phyloP scores from a whole-genome alignment of 768 basidiomycete genomes.

The Lepiota venenata region DNA sequence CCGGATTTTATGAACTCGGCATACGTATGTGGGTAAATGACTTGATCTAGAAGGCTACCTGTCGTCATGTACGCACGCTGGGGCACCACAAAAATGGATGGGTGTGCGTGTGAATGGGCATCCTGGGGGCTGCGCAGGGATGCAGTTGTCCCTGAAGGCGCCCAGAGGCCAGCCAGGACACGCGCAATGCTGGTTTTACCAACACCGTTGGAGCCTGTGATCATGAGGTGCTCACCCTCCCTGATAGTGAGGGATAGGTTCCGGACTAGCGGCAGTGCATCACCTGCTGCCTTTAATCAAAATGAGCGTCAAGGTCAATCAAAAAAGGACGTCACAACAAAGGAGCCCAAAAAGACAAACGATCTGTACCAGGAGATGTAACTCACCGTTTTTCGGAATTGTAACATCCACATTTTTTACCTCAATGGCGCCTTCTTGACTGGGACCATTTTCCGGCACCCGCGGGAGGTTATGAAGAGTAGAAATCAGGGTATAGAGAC shows the following conservation, averaged over 20 bases:
- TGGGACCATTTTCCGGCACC: slow-evolving; percentile 32
- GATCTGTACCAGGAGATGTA: not conserved
- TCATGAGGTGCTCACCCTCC: slow-evolving; percentile 85
- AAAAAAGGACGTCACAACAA: not conserved
- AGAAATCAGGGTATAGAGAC: slow-evolving; percentile 85
- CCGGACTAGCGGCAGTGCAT: slow-evolving; percentile 49
- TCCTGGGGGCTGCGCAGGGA: slow-evolving; percentile 17
- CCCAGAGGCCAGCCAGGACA: slow-evolving; percentile 89
- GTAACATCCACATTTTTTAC: slow-evolving; percentile 68
- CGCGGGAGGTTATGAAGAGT: slow-evolving; percentile 73
- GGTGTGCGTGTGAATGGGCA: slow-evolving; percentile 32
- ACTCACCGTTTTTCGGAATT: slow-evolving; percentile 40
- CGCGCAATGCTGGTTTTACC: slow-evolving; percentile 90
- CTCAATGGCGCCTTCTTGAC: slow-evolving; percentile 42
- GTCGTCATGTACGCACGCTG: slow-evolving; percentile 92
- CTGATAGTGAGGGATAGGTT: slow-evolving; percentile 62
- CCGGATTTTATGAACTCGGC: slow-evolving; percentile 62
- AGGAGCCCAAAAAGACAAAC: not conserved
- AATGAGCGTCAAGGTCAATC: not conserved
- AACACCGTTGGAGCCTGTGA: slow-evolving; percentile 90
- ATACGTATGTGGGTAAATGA: slow-evolving; percentile 90
- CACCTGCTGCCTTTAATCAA: not conserved
- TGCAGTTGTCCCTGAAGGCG: slow-evolving; percentile 37
- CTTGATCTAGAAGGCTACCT: slow-evolving; percentile 87
- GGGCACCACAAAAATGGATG: slow-evolving; percentile 80